A percentile compares a stretch with the other conserved stretches of the same genome.
Evolutionary conservation across 1,139 yeast species (phyloP).

Genomic region (Scheffersomyces parashehatae): DNA sequence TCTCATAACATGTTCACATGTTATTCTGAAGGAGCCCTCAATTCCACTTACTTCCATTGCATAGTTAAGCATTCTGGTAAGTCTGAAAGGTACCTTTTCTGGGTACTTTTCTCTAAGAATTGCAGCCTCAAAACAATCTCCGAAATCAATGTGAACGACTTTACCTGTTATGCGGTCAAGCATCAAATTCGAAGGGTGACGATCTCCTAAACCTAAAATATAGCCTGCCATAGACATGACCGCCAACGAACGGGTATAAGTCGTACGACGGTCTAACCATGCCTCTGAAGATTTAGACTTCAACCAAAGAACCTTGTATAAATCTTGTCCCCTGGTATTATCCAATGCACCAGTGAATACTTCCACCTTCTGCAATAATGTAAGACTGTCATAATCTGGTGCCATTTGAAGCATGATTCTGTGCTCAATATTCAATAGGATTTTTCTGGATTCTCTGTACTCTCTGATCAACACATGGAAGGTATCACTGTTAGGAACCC

Average conservation of each 20-base stretch:
- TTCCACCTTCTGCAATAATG: conserved; percentile 89
- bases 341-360: conserved; percentile 95
- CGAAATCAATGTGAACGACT: conserved; percentile 96
- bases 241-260: conserved; percentile 92
- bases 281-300: conserved; percentile 95
- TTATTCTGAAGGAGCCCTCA: conserved; percentile 94
- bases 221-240: conserved; percentile 99
- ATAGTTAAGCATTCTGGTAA: conserved; percentile 94
- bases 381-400: conserved; percentile 90
- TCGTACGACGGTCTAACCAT: conserved; percentile 96
- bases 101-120: conserved; percentile 95
- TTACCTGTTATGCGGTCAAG: conserved; percentile 92
- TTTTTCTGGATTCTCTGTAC: conserved; percentile 88
- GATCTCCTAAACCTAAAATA: conserved; percentile 92
- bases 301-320: conserved; percentile 93
- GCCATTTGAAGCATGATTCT: conserved; percentile 98
- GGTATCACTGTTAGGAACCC: conserved; percentile 98
- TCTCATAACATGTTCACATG: conserved; percentile 97
- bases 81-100: conserved; percentile 95
- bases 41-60: conserved; percentile 99
- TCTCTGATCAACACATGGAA: conserved; percentile 92
- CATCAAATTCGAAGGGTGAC: conserved; percentile 98
- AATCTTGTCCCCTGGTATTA: conserved; percentile 94
- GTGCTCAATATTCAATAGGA: conserved; percentile 87
- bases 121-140: conserved; percentile 99